Evolutionary conservation across 1,284 basidiomycete species (phyloP).

Genomic region (Exobasidium cylindrosporum): DNA sequence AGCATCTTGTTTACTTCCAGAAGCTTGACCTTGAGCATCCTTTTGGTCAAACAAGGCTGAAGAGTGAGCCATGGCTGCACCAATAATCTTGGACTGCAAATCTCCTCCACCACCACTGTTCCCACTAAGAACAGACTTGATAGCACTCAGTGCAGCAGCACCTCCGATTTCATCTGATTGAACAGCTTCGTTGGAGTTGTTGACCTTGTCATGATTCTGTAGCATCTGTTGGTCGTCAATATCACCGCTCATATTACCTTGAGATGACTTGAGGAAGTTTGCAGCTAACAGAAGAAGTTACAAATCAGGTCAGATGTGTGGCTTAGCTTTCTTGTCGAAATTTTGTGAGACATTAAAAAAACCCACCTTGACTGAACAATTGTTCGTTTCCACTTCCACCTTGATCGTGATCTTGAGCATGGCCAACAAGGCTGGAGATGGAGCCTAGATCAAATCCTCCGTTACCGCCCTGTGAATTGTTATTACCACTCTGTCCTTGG

Average conservation of each 20-base stretch:
- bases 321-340: too few species aligned
- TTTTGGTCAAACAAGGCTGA: constrained; percentile 46
- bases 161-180: constrained; percentile 38
- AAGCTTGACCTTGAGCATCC: constrained; percentile 41
- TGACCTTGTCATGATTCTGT: constrained; percentile 39
- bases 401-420: constrained; percentile 33
- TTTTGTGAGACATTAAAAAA: too few species aligned
- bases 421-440: constrained; percentile 21
- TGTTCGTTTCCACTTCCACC: constrained; percentile 29
- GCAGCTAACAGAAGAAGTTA: constrained; percentile 1
- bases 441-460: constrained; percentile 39
- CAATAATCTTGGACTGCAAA: constrained; percentile 28
- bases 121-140: constrained; percentile 34
- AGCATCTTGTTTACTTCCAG: constrained; percentile 53
- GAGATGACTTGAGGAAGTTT: constrained; percentile 31
- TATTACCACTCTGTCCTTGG: background rate
- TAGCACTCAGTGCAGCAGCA: constrained; percentile 42
- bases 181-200: constrained; percentile 32
- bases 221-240: constrained; percentile 38
- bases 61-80: constrained; percentile 42
- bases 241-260: constrained; percentile 29
- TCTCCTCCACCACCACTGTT: constrained; percentile 26
- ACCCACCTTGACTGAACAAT: constrained; percentile 28
- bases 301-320: background rate
- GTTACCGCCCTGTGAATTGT: constrained; percentile 5